phyloP scores from a whole-genome alignment of 2,329 filamentous ascomycete species.

The Trichoderma harzianum region DNA sequence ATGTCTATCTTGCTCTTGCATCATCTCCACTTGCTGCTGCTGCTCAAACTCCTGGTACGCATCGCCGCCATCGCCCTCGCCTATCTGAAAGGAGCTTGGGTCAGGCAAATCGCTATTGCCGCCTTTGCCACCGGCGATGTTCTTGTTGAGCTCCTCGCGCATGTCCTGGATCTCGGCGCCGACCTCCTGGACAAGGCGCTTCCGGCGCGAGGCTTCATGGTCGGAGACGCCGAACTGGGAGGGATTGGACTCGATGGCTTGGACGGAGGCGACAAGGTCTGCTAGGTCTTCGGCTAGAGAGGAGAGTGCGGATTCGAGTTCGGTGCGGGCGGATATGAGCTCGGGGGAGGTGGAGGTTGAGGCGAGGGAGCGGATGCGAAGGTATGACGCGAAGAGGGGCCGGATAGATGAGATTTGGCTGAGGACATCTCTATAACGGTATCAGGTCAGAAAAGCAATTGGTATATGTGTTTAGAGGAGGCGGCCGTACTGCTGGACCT shows the following conservation, averaged over 20 bases:
- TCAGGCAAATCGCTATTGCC: slow-evolving; percentile 47
- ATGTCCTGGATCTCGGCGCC: slow-evolving; percentile 85
- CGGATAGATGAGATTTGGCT: slow-evolving; percentile 75
- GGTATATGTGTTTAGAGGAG: not conserved
- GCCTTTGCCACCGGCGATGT: slow-evolving; percentile 37
- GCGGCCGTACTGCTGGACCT: slow-evolving; percentile 61
- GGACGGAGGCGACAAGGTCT: slow-evolving; percentile 83
- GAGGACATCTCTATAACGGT: slow-evolving; percentile 71
- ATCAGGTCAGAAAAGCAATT: slow-evolving; percentile 4
- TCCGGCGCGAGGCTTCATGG: slow-evolving; percentile 75
- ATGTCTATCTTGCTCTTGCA: slow-evolving; percentile 91
- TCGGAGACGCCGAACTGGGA: slow-evolving; percentile 81
- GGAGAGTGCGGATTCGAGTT: slow-evolving; percentile 63
- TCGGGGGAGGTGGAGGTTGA: slow-evolving; percentile 73
- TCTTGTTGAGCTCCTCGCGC: slow-evolving; percentile 72
- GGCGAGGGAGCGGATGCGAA: slow-evolving; percentile 87
- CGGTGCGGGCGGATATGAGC: slow-evolving; percentile 71
- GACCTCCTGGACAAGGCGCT: slow-evolving; percentile 84
- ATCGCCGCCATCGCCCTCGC: slow-evolving; percentile 49
- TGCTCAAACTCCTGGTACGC: slow-evolving; percentile 83
- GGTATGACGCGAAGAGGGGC: slow-evolving; percentile 88
- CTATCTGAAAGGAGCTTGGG: slow-evolving; percentile 56
- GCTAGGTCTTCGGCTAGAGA: slow-evolving; percentile 78
- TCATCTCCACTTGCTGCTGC: slow-evolving; percentile 84
- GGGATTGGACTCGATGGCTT: slow-evolving; percentile 82